Conservation (phyloP, 2,329 filamentous ascomycete species). For the Periconia sp. region DNA sequence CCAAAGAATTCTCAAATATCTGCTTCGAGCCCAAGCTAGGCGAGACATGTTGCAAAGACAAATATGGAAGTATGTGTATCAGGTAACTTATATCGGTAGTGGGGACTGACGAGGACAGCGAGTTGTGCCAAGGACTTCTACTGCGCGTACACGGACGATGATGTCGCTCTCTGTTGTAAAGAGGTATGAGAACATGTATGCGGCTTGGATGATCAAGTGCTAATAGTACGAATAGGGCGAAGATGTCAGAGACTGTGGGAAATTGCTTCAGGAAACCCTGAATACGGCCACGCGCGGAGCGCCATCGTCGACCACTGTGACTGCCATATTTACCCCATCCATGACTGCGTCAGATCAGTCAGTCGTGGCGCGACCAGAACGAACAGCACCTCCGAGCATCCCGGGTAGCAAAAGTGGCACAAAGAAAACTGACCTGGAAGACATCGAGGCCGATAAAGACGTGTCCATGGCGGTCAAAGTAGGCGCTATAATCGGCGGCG, state of each 20-base stretch:
- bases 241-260: slow-evolving; percentile 14
- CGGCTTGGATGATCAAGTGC: no score
- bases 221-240: slow-evolving; percentile 4
- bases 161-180: slow-evolving; percentile 16
- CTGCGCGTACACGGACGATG: slow-evolving; percentile 15
- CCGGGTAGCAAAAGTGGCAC: neutral
- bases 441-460: slow-evolving; percentile 1
- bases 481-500: neutral
- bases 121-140: slow-evolving; percentile 15
- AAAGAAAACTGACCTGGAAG: neutral
- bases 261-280: slow-evolving; percentile 10
- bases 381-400: slow-evolving; percentile 9
- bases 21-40: slow-evolving; percentile 18
- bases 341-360: slow-evolving; percentile 5
- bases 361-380: slow-evolving; percentile 5
- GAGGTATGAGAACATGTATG: slow-evolving; percentile 8
- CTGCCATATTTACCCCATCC: slow-evolving; percentile 7
- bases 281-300: no score
- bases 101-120: slow-evolving; percentile 3
- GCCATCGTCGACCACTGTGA: slow-evolving; percentile 3
- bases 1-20: slow-evolving; percentile 9
- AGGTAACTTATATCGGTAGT: no score
- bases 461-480: slow-evolving; percentile 4
- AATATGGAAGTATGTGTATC: slow-evolving; percentile 14
- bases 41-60: slow-evolving; percentile 19